Base-by-base conservation (phyloP, 345 rosid species). In the Eucalyptus regnans region DNA sequence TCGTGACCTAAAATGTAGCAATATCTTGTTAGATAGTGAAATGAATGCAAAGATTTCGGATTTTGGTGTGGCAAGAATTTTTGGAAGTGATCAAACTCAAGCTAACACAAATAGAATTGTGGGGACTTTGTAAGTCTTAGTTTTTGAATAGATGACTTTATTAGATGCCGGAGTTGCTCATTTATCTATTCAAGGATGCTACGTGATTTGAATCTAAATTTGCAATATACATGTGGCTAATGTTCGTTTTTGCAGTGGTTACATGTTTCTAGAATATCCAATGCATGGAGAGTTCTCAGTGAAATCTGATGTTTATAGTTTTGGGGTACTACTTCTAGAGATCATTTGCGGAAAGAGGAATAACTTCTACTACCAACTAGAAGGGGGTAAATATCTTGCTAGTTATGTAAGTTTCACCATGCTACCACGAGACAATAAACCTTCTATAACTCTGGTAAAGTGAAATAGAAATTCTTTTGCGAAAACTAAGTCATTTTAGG, bases 351-450 rank as follows among this genome's bases (percentile, higher is more conserved):
- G 86, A 11, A 37, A 46, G n/a, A 80, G 4, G 49, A 80, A 80
- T 25, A 46, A 80, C n/a, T 80, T 41, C 49, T 46, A 87, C 87
- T 44, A 91, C 17, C n/a, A 89, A 44, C 10, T n/a, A 12, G 44
- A 79, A 10, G 20, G 22, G 6, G 50, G 51, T 7, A 48, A 80
- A 2, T 91, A 33, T 88, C 49, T 48, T 86, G 86, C 41, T 86
- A 90, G 49, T 50, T 46, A 64, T 68, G 89, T 71, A 33, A 87
- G 64, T 66, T 60, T 23, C 29, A 5, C 33, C 31, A 7, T 52
- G 41, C 31, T 27, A 12, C 33, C 23, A 5, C 0, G 8, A 27
- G 4, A 27, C 68, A 60, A 0, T 13, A 8, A 2, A 12, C 15
- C 43, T 11, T 49, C 9, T 27, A 3, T 4, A 10, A 25, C 6